Evolutionary conservation across 1,284 basidiomycete species (phyloP).

Genomic region (Mycena sp.): DNA sequence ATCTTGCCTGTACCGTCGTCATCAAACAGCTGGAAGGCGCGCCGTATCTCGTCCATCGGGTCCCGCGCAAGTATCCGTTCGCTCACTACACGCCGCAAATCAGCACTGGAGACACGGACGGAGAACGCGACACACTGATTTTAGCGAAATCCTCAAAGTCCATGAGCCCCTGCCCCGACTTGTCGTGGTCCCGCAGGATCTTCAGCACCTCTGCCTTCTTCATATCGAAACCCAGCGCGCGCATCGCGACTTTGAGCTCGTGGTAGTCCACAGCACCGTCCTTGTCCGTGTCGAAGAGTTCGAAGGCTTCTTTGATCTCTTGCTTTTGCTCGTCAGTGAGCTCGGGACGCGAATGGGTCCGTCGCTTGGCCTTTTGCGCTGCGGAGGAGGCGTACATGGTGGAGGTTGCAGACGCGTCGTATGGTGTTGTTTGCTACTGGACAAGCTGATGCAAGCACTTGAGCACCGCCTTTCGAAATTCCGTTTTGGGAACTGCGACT

Average conservation of each 20-base stretch:
- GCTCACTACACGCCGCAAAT: conserved; percentile 72
- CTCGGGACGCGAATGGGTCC: conserved; percentile 77
- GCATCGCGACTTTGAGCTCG: conserved; percentile 98
- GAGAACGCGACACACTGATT: conserved; percentile 82
- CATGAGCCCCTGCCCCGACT: conserved; percentile 90
- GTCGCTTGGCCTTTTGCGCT: conserved; percentile 77
- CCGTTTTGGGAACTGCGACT: too few species aligned
- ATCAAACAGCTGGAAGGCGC: conserved; percentile 97
- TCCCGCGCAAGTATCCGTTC: conserved; percentile 93
- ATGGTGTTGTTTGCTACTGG: too few species aligned
- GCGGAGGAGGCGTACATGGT: conserved; percentile 77
- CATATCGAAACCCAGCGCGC: conserved; percentile 96
- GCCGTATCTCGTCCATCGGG: conserved; percentile 95
- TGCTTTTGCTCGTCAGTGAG: conserved; percentile 95
- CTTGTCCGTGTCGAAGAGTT: conserved; percentile 99
- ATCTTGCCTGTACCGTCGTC: conserved; percentile 98
- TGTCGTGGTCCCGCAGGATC: conserved; percentile 92
- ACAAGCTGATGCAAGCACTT: too few species aligned
- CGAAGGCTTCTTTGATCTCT: conserved; percentile 99
- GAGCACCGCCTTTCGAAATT: too few species aligned
- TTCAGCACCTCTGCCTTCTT: conserved; percentile 99
- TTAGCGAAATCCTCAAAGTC: conserved; percentile 95
- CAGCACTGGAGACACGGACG: conserved; percentile 10
- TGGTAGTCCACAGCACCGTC: conserved; percentile 98
- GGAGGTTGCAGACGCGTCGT: background rate